Evolutionary conservation across 108 stramenopile species (phyloP).

Genomic region (Fragilariopsis cylindrus): DNA sequence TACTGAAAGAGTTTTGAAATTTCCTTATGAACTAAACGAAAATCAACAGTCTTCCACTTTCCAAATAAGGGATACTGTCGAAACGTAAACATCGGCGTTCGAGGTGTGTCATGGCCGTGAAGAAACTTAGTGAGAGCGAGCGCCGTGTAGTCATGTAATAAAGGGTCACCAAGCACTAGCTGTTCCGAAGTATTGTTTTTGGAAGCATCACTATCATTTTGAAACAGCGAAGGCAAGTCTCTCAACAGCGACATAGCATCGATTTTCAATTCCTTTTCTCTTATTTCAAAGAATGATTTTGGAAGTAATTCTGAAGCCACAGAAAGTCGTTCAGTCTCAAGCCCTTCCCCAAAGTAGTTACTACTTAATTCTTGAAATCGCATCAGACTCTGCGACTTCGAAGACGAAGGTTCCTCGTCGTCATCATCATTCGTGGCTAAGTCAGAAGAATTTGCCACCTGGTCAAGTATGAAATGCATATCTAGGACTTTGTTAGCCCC

Average conservation of each 20-base stretch:
- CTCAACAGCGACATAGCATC: conserved; percentile 46
- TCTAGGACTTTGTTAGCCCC: conserved; percentile 64
- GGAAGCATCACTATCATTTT: conserved; percentile 20
- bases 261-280: conserved; percentile 38
- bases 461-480: conserved; percentile 61
- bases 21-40: conserved; percentile 25
- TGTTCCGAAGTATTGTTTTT: background rate
- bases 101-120: conserved; percentile 73
- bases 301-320: conserved; percentile 2
- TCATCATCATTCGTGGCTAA: background rate
- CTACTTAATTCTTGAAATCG: conserved; percentile 61
- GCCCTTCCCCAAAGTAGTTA: conserved; percentile 48
- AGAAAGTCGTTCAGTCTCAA: conserved; percentile 7
- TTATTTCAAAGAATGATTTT: conserved; percentile 16
- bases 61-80: conserved; percentile 69
- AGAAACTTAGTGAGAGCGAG: conserved; percentile 73
- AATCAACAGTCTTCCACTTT: conserved; percentile 46
- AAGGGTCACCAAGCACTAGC: conserved; percentile 33
- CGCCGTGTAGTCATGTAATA: conserved; percentile 58
- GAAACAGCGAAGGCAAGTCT: conserved; percentile 32
- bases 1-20: conserved; percentile 17
- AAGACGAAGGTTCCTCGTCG: conserved; percentile 15
- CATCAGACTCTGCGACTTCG: conserved; percentile 56
- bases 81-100: conserved; percentile 47
- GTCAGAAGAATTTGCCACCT: conserved; percentile 35